Evolutionary conservation across 352 stramenopile genomes (phyloP), one percentile per base, ranked within the genome.

Genomic region (Salisapilia sapeloensis): DNA sequence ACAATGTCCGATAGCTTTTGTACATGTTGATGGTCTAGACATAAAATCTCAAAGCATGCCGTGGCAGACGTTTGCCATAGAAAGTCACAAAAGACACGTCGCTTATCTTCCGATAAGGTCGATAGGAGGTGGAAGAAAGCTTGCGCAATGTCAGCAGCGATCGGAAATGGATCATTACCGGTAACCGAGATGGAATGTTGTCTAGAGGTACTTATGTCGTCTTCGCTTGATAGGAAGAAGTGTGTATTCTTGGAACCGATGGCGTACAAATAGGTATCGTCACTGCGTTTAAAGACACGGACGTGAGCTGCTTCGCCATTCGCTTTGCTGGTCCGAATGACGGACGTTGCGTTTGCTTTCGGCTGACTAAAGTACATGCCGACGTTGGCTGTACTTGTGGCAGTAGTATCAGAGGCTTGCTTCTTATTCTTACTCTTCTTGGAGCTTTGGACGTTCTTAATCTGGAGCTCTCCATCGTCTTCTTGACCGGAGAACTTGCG

Each of bases 211-310:
- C 69, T 50, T 19, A 87, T 53, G 33, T 84, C 65, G 0, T 74
- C 53, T 1, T 60, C 9, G 4, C 44, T 66, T 18, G 46, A 35
- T 6, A 59, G 61, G 5, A 80, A 18, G 29, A 87, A 39, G 47
- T 87, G 72, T 15, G 67, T 83, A 42, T 84, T 87, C 52, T 87
- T 87, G 22, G 72, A 87, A 13, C 72, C 72, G 7, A 84, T 46
- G 8, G 70, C 58, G 44, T 75, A 84, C 2, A 87, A 35, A 22
- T 71, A 84, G 25, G 44, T 30, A n/a, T 62, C 64, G 29, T 84
- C 64, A 4, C 33, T 46, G 6, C 62, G 60, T 45, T 84, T 80
- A 12, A 87, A 45, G 23, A 87, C 65, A 1, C 67, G 48, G 17
- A 87, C 44, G 35, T 87, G 71, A 4, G 57, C 71, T 2, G 67